Evolutionary conservation across 768 basidiomycete genomes (phyloP), one percentile per base, ranked within the genome.

Genomic region (Lactifluus piperatus): DNA sequence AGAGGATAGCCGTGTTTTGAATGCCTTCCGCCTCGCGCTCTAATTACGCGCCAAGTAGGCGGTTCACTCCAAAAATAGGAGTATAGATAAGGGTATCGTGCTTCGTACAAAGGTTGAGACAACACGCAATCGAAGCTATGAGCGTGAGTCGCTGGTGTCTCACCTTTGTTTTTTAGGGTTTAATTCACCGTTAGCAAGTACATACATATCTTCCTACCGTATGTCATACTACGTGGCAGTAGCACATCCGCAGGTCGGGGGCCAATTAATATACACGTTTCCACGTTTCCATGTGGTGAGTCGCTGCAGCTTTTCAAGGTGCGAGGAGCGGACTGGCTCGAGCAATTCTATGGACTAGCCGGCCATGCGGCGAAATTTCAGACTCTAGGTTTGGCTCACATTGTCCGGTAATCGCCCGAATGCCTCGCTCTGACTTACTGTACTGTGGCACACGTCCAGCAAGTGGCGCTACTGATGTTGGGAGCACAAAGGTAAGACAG

Each of bases 1-100:
- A 5, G 72, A 73, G 56, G 72, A 73, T 54, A 68, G 71, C 39
- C 68, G 70, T 37, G 72, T 70, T 16, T 56, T 73, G 8, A 70
- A 69, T 52, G 68, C 71, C 46, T 73, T 73, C 65, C 71, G 72
- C 11, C 62, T 73, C 16, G 67, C 68, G 9, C 64, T 72, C 32
- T 73, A 57, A 66, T 55, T 26, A n/a, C 10, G 39, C 37, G 34
- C 53, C 49, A 27, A 41, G 22, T 30, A 18, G 45, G 7, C 30
- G 58, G 49, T 37, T 46, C 54, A 26, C 48, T 41, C 54, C 44
- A 56, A 61, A 55, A 61, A 51, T 46, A 26, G 22, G 36, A 24
- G 27, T 11, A 27, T 37, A 54, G 30, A 34, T 29, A 11, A 20
- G 41, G 48, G 27, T 8, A 43, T 18, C 9, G 24, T 44, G 39